Conservation (phyloP, 768 basidiomycete genomes). For the Cantharellus anzutake region DNA sequence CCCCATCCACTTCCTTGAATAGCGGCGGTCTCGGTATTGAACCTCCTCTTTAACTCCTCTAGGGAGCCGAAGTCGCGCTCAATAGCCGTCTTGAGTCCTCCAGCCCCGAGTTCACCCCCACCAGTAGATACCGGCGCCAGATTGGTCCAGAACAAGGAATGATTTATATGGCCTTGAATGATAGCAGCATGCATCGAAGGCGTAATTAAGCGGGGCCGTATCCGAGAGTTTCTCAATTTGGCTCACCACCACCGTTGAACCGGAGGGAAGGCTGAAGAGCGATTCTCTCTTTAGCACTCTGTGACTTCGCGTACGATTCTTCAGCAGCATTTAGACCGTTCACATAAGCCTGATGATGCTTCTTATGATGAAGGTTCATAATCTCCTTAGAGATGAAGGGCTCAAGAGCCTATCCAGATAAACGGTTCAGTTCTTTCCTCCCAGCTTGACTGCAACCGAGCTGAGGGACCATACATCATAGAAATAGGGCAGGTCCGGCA, state of each 20-base stretch:
- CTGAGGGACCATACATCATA: constrained; percentile 37
- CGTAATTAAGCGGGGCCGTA: not conserved
- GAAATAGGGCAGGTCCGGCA: constrained; percentile 61
- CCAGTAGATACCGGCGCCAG: constrained; percentile 50
- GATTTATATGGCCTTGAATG: constrained; percentile 68
- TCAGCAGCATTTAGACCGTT: constrained; percentile 89
- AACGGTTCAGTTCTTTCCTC: not conserved
- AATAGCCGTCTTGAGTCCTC: constrained; percentile 57
- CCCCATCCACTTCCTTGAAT: constrained; percentile 99
- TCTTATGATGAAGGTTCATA: constrained; percentile 84
- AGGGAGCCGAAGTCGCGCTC: constrained; percentile 72
- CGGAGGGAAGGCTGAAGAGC: constrained; percentile 79
- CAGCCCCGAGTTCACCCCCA: constrained; percentile 45
- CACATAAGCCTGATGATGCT: constrained; percentile 74
- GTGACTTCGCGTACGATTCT: constrained; percentile 44
- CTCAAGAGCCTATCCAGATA: constrained; percentile 49
- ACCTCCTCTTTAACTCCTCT: constrained; percentile 65
- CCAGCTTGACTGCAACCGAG: not conserved
- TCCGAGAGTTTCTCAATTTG: not conserved
- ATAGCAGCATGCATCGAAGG: not conserved
- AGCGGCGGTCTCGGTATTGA: constrained; percentile 75
- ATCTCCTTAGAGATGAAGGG: constrained; percentile 83
- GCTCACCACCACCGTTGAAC: constrained; percentile 86
- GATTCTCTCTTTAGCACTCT: constrained; percentile 54
- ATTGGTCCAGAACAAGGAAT: constrained; percentile 96